A percentile compares a stretch with the other conserved stretches of the same genome.
Conservation (phyloP, 2,329 filamentous ascomycete genomes). For the Scedosporium dehoogii region DNA sequence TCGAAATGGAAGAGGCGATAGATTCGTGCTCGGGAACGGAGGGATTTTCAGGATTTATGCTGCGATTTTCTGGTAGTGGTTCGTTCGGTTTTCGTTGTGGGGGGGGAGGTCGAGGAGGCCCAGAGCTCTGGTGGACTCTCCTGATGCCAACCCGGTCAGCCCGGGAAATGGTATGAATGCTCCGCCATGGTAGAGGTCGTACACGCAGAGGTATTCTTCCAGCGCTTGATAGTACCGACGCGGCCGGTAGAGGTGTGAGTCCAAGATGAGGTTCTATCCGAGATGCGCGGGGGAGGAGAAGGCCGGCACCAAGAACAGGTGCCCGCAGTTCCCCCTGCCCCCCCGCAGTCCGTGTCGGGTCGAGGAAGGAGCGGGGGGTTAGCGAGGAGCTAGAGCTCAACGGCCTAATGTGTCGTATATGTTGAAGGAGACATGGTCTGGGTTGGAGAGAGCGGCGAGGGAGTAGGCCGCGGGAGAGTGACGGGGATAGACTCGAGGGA, state of each 20-base stretch:
- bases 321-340: neutral
- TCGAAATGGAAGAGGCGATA: slow-evolving; percentile 42
- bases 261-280: neutral
- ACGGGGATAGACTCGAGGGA: neutral
- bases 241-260: neutral
- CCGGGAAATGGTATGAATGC: neutral
- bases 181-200: neutral
- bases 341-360: neutral
- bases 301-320: neutral
- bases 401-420: neutral
- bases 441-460: neutral
- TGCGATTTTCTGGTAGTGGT: neutral
- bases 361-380: neutral
- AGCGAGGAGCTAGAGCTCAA: neutral
- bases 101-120: neutral
- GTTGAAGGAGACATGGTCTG: neutral
- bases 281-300: neutral
- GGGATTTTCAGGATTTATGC: neutral
- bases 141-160: neutral
- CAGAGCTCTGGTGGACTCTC: slow-evolving; percentile 1
- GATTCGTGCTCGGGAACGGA: slow-evolving; percentile 25
- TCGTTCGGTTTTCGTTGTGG: slow-evolving; percentile 1
- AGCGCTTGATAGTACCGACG: neutral
- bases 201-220: neutral
- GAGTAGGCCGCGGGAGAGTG: neutral